Evolutionary conservation across 768 basidiomycete genomes (phyloP).

Genomic region (Suillus placidus): DNA sequence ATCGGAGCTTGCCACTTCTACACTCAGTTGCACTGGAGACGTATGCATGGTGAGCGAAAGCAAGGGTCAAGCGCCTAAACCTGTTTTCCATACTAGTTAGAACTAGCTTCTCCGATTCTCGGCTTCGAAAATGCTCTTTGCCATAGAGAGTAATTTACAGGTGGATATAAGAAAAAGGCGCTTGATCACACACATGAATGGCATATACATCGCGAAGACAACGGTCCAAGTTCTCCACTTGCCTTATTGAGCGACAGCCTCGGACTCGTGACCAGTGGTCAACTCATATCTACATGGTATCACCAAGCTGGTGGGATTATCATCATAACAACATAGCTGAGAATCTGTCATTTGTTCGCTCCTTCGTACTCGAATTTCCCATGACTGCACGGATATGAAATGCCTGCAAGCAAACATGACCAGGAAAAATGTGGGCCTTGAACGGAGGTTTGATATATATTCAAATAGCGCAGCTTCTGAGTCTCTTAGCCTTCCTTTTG

Average conservation of each 20-base stretch:
- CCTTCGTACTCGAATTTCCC: not conserved
- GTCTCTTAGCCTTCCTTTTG: not conserved
- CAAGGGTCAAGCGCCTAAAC: not conserved
- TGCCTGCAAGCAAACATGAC: not conserved
- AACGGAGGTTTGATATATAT: not conserved
- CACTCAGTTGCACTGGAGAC: not conserved
- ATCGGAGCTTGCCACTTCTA: not conserved
- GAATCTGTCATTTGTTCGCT: not conserved
- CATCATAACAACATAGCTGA: not conserved
- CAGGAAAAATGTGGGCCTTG: not conserved
- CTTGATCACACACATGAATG: not conserved
- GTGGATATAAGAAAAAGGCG: not conserved
- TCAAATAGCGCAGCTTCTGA: not conserved
- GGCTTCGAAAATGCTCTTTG: not conserved
- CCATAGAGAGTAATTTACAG: not conserved
- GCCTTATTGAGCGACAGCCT: not conserved
- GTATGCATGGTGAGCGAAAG: not conserved
- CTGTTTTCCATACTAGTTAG: not conserved
- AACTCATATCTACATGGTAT: not conserved
- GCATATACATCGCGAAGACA: conserved; percentile 5
- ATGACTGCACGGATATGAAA: conserved; percentile 7
- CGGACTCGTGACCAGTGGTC: not conserved
- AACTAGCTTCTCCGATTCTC: too few relatives aligned
- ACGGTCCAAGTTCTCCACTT: not conserved
- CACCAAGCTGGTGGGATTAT: not conserved